These are phyloP conservation scores for Kregervanrija fluxuum DNA, from an alignment of 805 yeast species.

Conservation along the genomic window DNA sequence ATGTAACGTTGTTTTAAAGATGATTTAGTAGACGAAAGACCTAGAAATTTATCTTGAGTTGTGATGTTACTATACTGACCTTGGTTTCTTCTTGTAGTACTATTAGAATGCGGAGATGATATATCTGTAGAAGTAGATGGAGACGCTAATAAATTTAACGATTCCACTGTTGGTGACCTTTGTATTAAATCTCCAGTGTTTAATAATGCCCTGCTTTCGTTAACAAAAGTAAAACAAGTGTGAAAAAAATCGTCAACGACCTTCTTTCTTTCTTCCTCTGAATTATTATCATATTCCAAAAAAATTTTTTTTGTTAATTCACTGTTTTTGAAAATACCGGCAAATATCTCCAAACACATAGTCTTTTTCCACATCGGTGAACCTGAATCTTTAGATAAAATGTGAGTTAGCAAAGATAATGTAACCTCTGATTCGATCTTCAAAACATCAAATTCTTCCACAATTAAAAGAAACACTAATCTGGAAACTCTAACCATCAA, in stretches of 20 bases:
- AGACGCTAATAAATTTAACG: conserved; percentile 11
- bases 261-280: conserved; percentile 45
- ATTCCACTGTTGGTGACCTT: conserved; percentile 16
- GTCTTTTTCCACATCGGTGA: conserved; percentile 67
- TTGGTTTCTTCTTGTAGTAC: too few relatives aligned
- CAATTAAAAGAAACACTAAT: conserved; percentile 53
- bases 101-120: too few relatives aligned
- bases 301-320: conserved; percentile 45
- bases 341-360: conserved; percentile 66
- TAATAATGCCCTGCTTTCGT: conserved; percentile 27
- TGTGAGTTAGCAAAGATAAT: conserved; percentile 65
- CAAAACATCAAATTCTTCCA: conserved; percentile 53
- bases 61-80: too few relatives aligned
- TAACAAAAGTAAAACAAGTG: conserved; percentile 32
- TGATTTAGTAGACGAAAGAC: conserved; percentile 38
- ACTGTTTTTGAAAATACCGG: conserved; percentile 51
- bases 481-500: conserved; percentile 71
- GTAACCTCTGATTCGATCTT: conserved; percentile 79
- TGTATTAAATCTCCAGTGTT: conserved; percentile 30
- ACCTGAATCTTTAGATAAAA: conserved; percentile 49
- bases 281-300: conserved; percentile 50
- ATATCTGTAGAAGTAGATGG: conserved; percentile 4
- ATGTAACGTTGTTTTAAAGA: conserved; percentile 48
- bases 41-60: background rate
- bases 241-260: conserved; percentile 50